A percentile compares a stretch with the other conserved stretches of the same genome.
phyloP scores from a whole-genome alignment of 2,329 filamentous ascomycete genomes.

The Calonectria leucothoes region DNA sequence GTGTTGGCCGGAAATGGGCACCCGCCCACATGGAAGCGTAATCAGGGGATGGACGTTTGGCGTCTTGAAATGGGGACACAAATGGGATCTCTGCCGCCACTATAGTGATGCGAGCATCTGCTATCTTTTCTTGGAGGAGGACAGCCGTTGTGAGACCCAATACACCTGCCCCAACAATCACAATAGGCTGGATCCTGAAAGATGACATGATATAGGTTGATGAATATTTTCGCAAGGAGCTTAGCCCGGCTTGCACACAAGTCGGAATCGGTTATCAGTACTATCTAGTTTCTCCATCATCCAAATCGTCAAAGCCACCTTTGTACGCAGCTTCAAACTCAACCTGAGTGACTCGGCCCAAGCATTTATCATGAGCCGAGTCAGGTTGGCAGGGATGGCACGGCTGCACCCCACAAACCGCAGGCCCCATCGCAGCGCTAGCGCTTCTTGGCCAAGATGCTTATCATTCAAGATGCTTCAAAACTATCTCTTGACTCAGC shows the following conservation, averaged over 20 bases:
- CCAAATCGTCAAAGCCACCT: not conserved
- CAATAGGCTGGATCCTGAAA: not conserved
- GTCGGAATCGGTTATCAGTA: not conserved
- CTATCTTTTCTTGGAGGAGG: not conserved
- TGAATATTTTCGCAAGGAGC: not conserved
- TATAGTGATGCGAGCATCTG: not conserved
- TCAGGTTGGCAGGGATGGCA: not conserved
- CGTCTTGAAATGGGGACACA: not conserved
- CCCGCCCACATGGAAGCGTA: conserved; percentile 6
- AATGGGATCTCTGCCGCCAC: not conserved
- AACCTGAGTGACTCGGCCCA: not conserved
- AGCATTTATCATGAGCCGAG: not conserved
- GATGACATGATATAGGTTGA: not conserved
- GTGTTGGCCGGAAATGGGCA: not conserved
- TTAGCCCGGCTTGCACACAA: not conserved
- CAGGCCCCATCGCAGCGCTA: not conserved
- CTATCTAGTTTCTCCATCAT: not conserved
- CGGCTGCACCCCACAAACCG: not conserved
- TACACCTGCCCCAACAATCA: not conserved
- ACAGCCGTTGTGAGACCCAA: not conserved
- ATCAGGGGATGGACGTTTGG: not conserved
- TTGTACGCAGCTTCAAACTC: not conserved
- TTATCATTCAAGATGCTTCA: not conserved
- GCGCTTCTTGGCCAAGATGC: not conserved
- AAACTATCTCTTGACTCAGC: not conserved